A percentile compares a stretch with the other conserved stretches of the same genome.
Conservation (phyloP, 257 asterid species). For the Anisodus tanguticus region DNA sequence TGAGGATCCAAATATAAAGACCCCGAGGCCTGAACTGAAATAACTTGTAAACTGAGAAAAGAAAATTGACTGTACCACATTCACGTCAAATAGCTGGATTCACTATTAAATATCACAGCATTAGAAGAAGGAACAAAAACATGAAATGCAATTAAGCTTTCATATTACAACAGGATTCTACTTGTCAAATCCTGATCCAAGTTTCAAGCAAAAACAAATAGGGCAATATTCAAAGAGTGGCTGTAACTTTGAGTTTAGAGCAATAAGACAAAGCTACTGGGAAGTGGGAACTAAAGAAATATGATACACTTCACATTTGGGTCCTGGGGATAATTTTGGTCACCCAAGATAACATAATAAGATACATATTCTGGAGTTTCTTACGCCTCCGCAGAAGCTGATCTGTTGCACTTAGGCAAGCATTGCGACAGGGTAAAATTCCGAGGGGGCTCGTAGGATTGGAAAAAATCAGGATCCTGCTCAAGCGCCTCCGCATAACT, state of each 20-base stretch:
- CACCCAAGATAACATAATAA: conserved; percentile 3
- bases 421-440: conserved; percentile 49
- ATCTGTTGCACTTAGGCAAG: conserved; percentile 61
- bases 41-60: not conserved
- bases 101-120: not conserved
- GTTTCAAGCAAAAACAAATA: not conserved
- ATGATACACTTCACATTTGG: conserved; percentile 30
- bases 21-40: not conserved
- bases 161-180: not conserved
- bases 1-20: not conserved
- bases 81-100: not conserved
- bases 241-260: conserved; percentile 6
- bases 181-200: conserved; percentile 1
- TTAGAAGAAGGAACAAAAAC: not conserved
- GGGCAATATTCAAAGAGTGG: not conserved
- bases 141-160: not conserved
- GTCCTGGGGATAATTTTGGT: conserved; percentile 28
- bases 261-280: not conserved
- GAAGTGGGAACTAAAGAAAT: not conserved
- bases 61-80: not conserved
- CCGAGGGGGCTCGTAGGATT: conserved; percentile 49
- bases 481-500: conserved; percentile 59
- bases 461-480: conserved; percentile 72
- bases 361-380: conserved; percentile 17
- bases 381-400: conserved; percentile 45